Evolutionary conservation across 495 filamentous ascomycete species (phyloP).

Genomic region (Aspergillus nidulans): DNA sequence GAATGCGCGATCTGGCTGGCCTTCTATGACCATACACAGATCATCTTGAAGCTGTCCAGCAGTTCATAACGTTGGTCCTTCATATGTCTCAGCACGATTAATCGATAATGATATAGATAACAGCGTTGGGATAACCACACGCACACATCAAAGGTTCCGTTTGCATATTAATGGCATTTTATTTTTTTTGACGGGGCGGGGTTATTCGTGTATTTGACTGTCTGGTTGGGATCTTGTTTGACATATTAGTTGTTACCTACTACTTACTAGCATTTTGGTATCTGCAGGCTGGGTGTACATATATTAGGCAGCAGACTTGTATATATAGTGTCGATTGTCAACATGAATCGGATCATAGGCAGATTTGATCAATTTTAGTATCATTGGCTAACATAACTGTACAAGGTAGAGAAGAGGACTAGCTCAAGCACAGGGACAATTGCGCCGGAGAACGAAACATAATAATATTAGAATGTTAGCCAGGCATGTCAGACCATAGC

Average conservation of each 20-base stretch:
- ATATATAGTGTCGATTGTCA: background rate
- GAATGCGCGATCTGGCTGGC: background rate
- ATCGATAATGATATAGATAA: conserved; percentile 24
- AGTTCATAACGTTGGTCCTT: background rate
- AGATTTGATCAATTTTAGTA: no score
- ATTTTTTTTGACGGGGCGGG: background rate
- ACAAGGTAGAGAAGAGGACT: background rate
- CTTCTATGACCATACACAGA: background rate
- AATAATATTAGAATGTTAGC: no score
- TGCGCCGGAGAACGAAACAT: no score
- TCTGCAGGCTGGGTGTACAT: background rate
- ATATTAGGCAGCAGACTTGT: background rate
- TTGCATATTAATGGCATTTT: background rate
- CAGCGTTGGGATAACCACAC: background rate
- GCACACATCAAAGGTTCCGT: background rate
- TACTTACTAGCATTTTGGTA: background rate
- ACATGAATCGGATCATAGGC: no score
- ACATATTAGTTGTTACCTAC: background rate
- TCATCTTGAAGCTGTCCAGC: background rate
- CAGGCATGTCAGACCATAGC: no score
- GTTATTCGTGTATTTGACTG: background rate
- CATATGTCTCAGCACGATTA: conserved; percentile 13
- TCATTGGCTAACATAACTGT: no score
- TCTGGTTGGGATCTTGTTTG: conserved; percentile 1
- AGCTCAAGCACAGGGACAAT: no score